Percentiles rank a stretch among this genome's conserved stretches.
Evolutionary conservation across 352 stramenopile species (phyloP).

Genomic region (Phytophthora tubulina): DNA sequence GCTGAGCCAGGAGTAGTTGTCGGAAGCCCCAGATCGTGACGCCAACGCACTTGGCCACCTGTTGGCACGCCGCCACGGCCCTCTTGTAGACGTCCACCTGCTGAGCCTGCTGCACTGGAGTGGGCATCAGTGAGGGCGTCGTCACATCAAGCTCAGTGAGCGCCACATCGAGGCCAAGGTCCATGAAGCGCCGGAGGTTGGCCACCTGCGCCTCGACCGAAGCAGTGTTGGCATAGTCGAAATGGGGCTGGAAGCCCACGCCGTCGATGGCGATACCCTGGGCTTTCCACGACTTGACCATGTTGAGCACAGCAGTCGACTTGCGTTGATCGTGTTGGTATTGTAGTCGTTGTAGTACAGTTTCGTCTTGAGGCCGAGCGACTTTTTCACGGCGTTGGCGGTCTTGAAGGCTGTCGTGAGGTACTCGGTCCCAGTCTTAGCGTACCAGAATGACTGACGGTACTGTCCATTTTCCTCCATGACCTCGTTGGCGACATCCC

Average conservation of each 20-base stretch:
- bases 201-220: background rate
- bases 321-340: background rate
- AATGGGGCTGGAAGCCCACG: background rate
- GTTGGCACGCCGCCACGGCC: background rate
- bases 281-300: background rate
- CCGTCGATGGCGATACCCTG: background rate
- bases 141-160: background rate
- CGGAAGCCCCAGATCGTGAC: background rate
- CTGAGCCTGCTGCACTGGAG: background rate
- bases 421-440: background rate
- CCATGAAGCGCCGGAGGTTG: background rate
- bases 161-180: background rate
- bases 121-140: background rate
- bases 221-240: background rate
- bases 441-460: background rate
- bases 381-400: background rate
- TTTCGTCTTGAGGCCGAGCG: background rate
- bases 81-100: background rate
- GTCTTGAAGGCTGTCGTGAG: background rate
- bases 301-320: background rate
- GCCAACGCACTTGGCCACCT: background rate
- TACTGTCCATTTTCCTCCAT: background rate
- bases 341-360: conserved; percentile 1
- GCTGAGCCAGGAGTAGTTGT: background rate
- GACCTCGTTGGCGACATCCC: background rate